Conservation (phyloP, 495 filamentous ascomycete species). For the Hypomontagnella submonticulosa region DNA sequence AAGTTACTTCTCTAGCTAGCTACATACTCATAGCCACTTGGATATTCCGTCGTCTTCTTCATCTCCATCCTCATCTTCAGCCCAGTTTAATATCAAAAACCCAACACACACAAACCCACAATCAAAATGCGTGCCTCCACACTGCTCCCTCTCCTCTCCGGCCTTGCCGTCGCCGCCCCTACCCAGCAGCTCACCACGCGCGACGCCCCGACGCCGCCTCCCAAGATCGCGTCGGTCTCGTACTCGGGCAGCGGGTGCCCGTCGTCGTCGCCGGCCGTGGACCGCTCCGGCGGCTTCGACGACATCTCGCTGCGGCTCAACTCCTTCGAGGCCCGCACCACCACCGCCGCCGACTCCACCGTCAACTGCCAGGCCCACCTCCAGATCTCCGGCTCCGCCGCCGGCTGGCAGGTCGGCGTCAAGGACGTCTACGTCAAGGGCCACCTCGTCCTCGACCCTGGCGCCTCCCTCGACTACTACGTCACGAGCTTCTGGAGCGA, state of each 20-base stretch:
- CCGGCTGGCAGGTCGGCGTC: conserved; percentile 59
- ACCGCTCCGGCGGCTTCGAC: conserved; percentile 49
- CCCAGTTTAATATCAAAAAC: conserved; percentile 4
- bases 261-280: conserved; percentile 45
- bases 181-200: conserved; percentile 17
- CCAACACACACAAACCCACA: background rate
- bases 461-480: conserved; percentile 49
- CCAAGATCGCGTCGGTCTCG: conserved; percentile 49
- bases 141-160: conserved; percentile 39
- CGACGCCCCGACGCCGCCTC: conserved; percentile 38
- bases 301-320: conserved; percentile 50
- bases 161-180: conserved; percentile 44
- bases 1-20: conserved; percentile 15
- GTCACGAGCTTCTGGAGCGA: conserved; percentile 56
- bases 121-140: conserved; percentile 44
- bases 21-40: background rate
- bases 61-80: background rate
- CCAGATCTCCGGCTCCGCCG: conserved; percentile 44
- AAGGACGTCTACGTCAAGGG: conserved; percentile 49
- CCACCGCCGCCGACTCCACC: conserved; percentile 40
- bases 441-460: conserved; percentile 50
- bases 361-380: conserved; percentile 57
- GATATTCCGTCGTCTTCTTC: background rate
- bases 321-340: conserved; percentile 49
- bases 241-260: conserved; percentile 56